Base-by-base conservation (phyloP, 2,329 filamentous ascomycete genomes). In the Aspergillus sp. region DNA sequence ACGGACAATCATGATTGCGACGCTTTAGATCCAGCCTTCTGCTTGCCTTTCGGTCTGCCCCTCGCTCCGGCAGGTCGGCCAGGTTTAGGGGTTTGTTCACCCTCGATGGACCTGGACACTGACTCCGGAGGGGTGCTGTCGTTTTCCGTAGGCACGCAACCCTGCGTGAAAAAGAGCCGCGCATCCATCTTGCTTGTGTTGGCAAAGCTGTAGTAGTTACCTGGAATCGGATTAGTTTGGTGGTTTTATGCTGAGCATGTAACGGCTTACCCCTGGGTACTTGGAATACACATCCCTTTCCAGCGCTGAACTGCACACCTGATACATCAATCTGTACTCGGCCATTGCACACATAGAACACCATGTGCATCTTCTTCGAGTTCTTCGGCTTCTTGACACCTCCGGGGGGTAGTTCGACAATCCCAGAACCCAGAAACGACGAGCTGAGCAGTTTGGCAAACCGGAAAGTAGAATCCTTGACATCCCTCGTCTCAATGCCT, bases 301-400 rank as follows among this genome's bases (percentile, higher is more conserved):
- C 78, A 43, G 94, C 86, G 35, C 81, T 78, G 55, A 98, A 96
- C 37, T 60, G 58, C 5, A 65, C 56, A 4, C 59, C 60, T 5
- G 57, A 59, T 8, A 64, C 82, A 16, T 77, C 82, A 13, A 94
- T 88, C 43, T 78, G 69, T 13, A 95, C 86, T 43, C 82, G 78
- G 14, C 91, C 91, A 27, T 75, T 73, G 47, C 86, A 80, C 17
- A 98, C 82, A 48, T 93, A 95, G 59, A 96, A 96, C 1, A 83
- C 80, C 81, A 98, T 91, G 54, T 95, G 86, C 85, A 95, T 96
- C 64, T 83, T 88, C 41, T 89, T 74, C 22, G 83, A 82, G 60
- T 95, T 96, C 70, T 96, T 96, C 30, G 80, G 75, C 46, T 80
- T 77, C 68, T 98, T 98, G 53, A 82, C 76, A 19, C 83, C 78